These are phyloP conservation scores for Thalia dealbata DNA, from an alignment of 176 grass and related monocot species.

Conservation along the genomic window DNA sequence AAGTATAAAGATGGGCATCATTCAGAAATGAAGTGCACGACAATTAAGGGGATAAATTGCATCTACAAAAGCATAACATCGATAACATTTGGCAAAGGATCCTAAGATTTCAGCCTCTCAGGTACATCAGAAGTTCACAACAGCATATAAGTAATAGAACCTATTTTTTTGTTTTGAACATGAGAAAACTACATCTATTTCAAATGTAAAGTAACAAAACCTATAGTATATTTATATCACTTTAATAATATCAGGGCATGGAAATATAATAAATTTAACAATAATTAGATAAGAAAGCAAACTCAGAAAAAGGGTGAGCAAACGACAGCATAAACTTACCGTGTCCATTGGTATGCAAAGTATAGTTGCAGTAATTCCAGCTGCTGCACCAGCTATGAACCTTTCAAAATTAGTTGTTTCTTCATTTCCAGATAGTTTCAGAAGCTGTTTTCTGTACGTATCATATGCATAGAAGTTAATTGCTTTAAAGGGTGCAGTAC, in stretches of 20 bases:
- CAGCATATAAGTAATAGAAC: no score
- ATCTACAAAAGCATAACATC: no score
- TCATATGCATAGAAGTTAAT: constrained; percentile 98
- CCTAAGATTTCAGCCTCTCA: no score
- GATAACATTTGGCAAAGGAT: no score
- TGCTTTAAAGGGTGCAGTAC: constrained; percentile 94
- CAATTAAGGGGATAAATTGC: no score
- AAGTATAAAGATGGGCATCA: not conserved
- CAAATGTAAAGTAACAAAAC: no score
- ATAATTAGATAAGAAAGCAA: not conserved
- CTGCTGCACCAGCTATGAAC: constrained; percentile 78
- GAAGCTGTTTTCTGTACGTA: constrained; percentile 75
- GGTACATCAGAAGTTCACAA: no score
- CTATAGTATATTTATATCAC: not conserved
- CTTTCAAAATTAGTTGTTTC: constrained; percentile 95
- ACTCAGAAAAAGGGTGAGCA: not conserved
- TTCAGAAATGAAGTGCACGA: not conserved
- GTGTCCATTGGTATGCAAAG: constrained; percentile 97
- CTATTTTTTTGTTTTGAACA: no score
- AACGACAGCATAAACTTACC: constrained; percentile 33
- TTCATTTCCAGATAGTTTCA: constrained; percentile 79
- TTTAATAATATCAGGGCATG: not conserved
- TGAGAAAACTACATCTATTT: no score
- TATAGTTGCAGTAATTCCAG: constrained; percentile 76
- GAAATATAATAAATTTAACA: no score